phyloP scores from a whole-genome alignment of 352 stramenopile genomes.

The Pythium guiyangense region DNA sequence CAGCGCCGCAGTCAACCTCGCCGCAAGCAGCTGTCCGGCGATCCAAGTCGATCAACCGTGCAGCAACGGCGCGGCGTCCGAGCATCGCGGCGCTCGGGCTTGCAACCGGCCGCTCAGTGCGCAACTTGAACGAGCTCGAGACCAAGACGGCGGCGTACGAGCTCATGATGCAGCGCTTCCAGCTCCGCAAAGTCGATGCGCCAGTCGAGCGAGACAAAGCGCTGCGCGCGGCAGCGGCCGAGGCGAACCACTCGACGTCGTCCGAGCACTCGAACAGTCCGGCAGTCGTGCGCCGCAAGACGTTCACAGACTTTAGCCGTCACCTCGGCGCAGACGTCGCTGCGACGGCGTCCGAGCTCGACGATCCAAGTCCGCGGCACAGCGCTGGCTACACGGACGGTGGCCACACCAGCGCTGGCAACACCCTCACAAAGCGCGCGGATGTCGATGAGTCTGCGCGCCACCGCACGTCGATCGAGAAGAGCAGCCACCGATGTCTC shows the following conservation, averaged over 20 bases:
- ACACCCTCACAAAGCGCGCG: neutral
- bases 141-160: constrained; percentile 6
- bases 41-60: constrained; percentile 1
- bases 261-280: neutral
- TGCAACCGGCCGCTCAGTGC: neutral
- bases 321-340: neutral
- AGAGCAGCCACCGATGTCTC: neutral
- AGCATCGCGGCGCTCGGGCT: neutral
- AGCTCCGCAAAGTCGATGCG: constrained; percentile 9
- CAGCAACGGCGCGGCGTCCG: neutral
- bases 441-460: neutral
- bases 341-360: neutral
- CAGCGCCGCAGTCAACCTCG: neutral
- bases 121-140: neutral
- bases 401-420: neutral
- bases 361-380: too few species aligned
- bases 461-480: neutral
- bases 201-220: neutral
- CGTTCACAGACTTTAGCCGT: constrained; percentile 3
- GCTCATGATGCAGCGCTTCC: constrained; percentile 13
- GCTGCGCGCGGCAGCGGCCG: neutral
- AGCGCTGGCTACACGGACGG: neutral
- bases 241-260: neutral
- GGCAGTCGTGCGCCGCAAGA: neutral
- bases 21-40: neutral